Base-by-base conservation (phyloP, 495 filamentous ascomycete species). In the Penicillium lividum region DNA sequence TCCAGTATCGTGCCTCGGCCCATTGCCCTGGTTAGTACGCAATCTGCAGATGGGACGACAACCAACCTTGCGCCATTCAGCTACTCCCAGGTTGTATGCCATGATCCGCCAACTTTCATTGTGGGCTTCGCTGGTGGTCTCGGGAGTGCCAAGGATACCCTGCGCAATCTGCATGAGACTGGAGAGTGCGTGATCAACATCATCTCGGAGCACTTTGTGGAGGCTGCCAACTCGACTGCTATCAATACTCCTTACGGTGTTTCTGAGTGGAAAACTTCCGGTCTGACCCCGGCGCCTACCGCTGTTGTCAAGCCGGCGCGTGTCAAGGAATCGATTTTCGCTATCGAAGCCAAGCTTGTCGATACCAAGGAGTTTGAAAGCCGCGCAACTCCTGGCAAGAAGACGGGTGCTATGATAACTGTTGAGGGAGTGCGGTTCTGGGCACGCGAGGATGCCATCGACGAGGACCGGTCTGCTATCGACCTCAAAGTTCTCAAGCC, bases 41-140 rank as follows among this genome's bases (percentile, higher is more conserved):
- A 75, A 31, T 81, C 77, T 9, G 76, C 78, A 56, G 84, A 87
- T 66, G 86, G 83, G 55, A 72, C 70, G 70, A 65, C 79, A 59
- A 80, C 79, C 4, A 98, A 98, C 72, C 81, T 98, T 5, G 89
- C 93, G 1, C 93, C 92, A 0, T 96, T 93, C 77, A 87, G 82
- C 60, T 97, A 94, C 76, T 88, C 91, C 59, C 83, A 91, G 57
- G 68, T 97, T 9, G 82, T 97, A 62, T 86, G 86, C 65, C 91
- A 95, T 68, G 93, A 97, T 69, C 93, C 94, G 3, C 94, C 94
- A 1, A 77, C 96, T 29, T 95, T 98, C 74, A 79, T 81, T n/a
- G 74, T 97, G 16, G 91, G 94, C 7, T 89, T 91, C 66, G 78
- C 60, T 3, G 71, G 71, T 0, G 65, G 71, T 1, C 70, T 84